Evolutionary conservation across 1,284 basidiomycete genomes (phyloP), one percentile per base, ranked within the genome.

Genomic region (Ustilago cynodontis): DNA sequence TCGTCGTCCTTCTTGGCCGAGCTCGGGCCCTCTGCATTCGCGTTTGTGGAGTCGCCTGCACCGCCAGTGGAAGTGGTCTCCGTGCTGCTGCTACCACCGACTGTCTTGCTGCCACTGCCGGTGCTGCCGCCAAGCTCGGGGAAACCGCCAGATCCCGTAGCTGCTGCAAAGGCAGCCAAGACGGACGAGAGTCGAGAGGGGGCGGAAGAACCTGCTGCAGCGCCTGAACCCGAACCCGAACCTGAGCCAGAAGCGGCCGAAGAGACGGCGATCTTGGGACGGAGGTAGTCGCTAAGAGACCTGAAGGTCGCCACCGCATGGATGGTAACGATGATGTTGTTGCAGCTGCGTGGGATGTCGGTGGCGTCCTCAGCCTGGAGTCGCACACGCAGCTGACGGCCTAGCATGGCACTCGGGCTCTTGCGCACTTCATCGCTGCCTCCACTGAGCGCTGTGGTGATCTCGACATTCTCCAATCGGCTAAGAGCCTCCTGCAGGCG

Each of bases 131-230:
- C 50, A 20, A 70, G 66, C 49, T 72, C 64, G 10, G 70, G 66
- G 59, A 66, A 73, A 16, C 59, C 66, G 16, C 66, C 59, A 14
- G 70, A 64, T 22, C 87, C 87, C 7, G 86, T 92, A 0, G 92
- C 91, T 4, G 87, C 87, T 5, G 94, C 92, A 56, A 97, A 89
- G 2, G 95, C 93, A 28, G 95, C 94, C 51, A 98, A 90, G 91
- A 98, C 94, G 41, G 92, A 92, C 3, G 93, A 93, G 14, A 98
- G 86, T 14, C 94, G 90, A 16, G 92, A 91, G 20, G 65, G 62
- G 14, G 71, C 54, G 50, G 64, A 59, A 33, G 63, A 47, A 22
- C 64, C 65, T 13, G 64, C 50, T 22, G 68, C 56, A 6, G 56
- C 29, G 16, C 58, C 72, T 67, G 58, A 37, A 37, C 58, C 72